Base-by-base conservation (phyloP, 1,284 basidiomycete species). In the Ganoderma lingzhi region DNA sequence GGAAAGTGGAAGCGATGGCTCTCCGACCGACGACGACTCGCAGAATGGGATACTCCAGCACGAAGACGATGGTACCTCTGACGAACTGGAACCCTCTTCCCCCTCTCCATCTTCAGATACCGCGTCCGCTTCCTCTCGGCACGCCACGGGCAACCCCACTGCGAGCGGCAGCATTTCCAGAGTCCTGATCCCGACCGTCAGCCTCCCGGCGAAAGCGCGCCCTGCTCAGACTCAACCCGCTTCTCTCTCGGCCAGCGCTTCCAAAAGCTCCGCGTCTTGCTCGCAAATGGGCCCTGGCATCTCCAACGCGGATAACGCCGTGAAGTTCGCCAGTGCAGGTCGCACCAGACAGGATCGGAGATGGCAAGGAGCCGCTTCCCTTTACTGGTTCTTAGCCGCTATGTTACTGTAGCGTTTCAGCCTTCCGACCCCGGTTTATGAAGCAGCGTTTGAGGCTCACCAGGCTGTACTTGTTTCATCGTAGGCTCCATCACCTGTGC, bases 151-250 rank as follows among this genome's bases (percentile, higher is more conserved):
- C n/a, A 59, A 23, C 6, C 59, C 28, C 14, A 23, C 37, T 42
- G 39, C 14, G 3, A 37, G 35, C 32, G 19, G 39, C 39, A 42
- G 10, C 12, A 35, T 64, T 19, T 55, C 45, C 9, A 41, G 66
- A 35, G 51, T 63, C 17, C 23, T 58, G 19, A 59, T 64, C 10
- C 75, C 75, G 15, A 75, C 73, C 15, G 64, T 70, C 10, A 65
- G 65, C 66, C 64, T 73, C 28, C 72, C 75, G 42, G 9, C 59
- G 6, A 68, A 70, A 55, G 61, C 67, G 35, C 62, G 55, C 10
- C 71, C 68, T 28, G 64, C 63, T n/a, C 55, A 30, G 14, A 63
- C 17, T 48, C 62, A 66, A 30, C 45, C 28, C 17, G 53, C 66
- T 41, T n/a, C 66, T 17, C 53, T 67, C 19, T 42, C 66, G 17